These are phyloP conservation scores for Mycena metata DNA, from an alignment of 768 basidiomycete species.

Conservation along the genomic window DNA sequence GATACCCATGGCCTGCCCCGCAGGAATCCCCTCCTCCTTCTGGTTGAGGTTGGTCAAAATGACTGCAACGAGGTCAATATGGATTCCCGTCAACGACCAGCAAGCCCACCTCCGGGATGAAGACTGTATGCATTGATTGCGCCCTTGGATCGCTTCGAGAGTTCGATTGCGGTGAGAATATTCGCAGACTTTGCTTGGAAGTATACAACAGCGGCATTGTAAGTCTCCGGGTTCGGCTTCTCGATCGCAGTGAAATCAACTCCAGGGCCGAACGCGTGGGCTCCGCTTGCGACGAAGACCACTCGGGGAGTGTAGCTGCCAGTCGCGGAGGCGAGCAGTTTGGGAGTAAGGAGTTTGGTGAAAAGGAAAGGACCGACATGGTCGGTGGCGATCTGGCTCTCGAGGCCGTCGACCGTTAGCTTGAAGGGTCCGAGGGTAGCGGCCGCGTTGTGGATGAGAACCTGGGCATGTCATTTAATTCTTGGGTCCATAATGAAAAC, in stretches of 20 bases:
- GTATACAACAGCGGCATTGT: not conserved
- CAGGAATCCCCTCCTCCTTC: not conserved
- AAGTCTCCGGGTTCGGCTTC: not conserved
- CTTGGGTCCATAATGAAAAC: too few species aligned
- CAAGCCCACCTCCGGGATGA: too few species aligned
- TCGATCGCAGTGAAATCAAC: not conserved
- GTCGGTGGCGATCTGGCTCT: constrained; percentile 2
- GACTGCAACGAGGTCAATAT: not conserved
- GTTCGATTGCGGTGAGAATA: not conserved
- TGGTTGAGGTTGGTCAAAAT: not conserved
- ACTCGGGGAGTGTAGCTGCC: not conserved
- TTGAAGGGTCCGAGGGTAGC: not conserved
- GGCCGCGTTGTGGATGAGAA: constrained; percentile 3
- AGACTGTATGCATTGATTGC: not conserved
- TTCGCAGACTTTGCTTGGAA: not conserved
- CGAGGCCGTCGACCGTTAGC: not conserved
- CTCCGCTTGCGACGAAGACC: not conserved
- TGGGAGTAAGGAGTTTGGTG: not conserved
- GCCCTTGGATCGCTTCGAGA: not conserved
- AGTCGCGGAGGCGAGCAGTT: not conserved
- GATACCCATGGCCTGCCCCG: not conserved
- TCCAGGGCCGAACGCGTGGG: not conserved
- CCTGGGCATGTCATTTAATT: not conserved
- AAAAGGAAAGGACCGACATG: not conserved
- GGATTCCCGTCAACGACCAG: too few species aligned